A percentile compares a stretch with the other conserved stretches of the same genome.
Evolutionary conservation across 2,329 filamentous ascomycete species (phyloP).

Genomic region (Stemphylium beticola): DNA sequence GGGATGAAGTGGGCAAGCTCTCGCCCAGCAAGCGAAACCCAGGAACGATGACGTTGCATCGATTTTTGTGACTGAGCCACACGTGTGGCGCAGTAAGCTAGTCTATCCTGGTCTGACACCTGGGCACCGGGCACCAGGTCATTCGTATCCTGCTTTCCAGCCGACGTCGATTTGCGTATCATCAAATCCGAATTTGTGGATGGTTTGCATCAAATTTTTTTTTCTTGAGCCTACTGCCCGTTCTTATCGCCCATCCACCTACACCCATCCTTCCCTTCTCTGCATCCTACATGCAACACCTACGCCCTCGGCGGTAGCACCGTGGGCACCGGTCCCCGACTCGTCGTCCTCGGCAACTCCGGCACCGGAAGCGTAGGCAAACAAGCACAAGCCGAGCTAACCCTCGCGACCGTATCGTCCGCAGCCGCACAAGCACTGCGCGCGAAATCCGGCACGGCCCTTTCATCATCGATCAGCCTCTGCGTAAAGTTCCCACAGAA

Average conservation of each 20-base stretch:
- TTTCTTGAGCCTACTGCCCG: no score
- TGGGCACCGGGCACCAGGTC: slow-evolving; percentile 1
- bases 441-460: slow-evolving; percentile 25
- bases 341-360: slow-evolving; percentile 32
- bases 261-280: neutral
- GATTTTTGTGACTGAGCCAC: slow-evolving; percentile 20
- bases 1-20: slow-evolving; percentile 2
- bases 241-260: no score
- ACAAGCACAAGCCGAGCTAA: slow-evolving; percentile 35
- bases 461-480: slow-evolving; percentile 23
- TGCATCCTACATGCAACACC: neutral
- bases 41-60: slow-evolving; percentile 32
- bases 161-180: no score
- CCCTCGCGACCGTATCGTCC: slow-evolving; percentile 23
- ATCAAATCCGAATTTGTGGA: no score
- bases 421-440: slow-evolving; percentile 20
- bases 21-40: slow-evolving; percentile 4
- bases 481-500: slow-evolving; percentile 29
- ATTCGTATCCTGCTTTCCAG: neutral
- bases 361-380: slow-evolving; percentile 31
- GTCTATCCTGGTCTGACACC: slow-evolving; percentile 12
- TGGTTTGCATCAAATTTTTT: no score
- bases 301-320: slow-evolving; percentile 29
- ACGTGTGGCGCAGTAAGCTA: slow-evolving; percentile 29
- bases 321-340: slow-evolving; percentile 31